phyloP scores from a whole-genome alignment of 345 rosid species.

The Conringia planisiliqua region DNA sequence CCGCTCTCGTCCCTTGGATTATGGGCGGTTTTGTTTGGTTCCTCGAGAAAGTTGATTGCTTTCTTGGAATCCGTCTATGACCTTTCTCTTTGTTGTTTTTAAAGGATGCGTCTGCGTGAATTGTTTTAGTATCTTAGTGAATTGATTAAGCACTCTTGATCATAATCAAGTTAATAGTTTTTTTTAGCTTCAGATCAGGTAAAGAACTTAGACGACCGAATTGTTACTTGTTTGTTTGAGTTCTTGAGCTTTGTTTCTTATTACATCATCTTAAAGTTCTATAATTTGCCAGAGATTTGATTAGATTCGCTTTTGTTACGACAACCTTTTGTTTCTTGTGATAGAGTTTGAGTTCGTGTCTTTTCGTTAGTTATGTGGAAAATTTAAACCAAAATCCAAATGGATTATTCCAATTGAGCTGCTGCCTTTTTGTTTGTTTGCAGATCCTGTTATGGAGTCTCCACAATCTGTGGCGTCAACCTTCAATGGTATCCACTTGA shows the following conservation, averaged over 20 bases:
- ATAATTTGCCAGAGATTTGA: neutral
- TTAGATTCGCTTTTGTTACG: neutral
- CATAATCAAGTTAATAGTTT: conserved; percentile 5
- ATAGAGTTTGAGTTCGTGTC: neutral
- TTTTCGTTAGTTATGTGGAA: neutral
- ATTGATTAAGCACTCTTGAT: conserved; percentile 1
- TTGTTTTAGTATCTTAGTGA: conserved; percentile 10
- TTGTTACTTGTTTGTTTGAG: neutral
- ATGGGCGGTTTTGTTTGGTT: conserved; percentile 23
- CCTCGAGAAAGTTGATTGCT: conserved; percentile 33
- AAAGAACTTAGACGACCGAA: neutral
- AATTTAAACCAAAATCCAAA: neutral
- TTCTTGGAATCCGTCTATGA: conserved; percentile 25
- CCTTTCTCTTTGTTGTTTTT: conserved; percentile 10
- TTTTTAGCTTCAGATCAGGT: conserved; percentile 26
- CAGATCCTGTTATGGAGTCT: conserved; percentile 68
- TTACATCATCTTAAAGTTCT: conserved; percentile 1
- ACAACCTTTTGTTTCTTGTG: neutral
- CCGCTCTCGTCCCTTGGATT: conserved; percentile 21
- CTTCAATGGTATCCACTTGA: conserved; percentile 43
- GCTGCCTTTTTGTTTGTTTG: neutral
- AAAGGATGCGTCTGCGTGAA: neutral
- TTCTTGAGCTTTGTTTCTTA: conserved; percentile 5
- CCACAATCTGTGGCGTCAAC: conserved; percentile 88
- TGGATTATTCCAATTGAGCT: neutral